A percentile compares a stretch with the other conserved stretches of the same genome.
phyloP scores from a whole-genome alignment of 2,329 filamentous ascomycete genomes.

The Coccinonectria pachysandricola region DNA sequence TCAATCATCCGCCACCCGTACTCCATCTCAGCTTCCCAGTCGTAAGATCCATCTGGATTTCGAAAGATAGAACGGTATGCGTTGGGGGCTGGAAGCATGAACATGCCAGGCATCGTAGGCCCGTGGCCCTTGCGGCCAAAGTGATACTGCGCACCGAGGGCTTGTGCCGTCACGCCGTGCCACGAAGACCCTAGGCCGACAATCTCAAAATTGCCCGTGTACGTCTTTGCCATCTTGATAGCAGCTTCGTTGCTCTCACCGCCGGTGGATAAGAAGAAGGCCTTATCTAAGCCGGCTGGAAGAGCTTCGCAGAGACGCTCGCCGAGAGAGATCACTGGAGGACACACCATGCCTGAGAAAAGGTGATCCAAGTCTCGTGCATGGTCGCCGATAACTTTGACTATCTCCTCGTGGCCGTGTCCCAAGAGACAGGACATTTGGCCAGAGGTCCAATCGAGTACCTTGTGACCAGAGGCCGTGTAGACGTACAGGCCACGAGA shows the following conservation, averaged over 20 bases:
- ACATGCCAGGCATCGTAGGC: constrained; percentile 43
- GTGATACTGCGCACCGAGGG: constrained; percentile 45
- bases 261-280: constrained; percentile 49
- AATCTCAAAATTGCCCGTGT: constrained; percentile 55
- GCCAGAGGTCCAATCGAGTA: constrained; percentile 50
- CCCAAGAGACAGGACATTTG: constrained; percentile 51
- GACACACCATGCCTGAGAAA: constrained; percentile 47
- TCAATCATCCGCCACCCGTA: constrained; percentile 53
- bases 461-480: constrained; percentile 31
- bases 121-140: constrained; percentile 40
- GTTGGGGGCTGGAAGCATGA: constrained; percentile 49
- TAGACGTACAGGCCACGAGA: constrained; percentile 36
- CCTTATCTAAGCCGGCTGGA: constrained; percentile 39
- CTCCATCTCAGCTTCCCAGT: constrained; percentile 51
- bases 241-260: constrained; percentile 51
- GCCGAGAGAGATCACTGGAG: constrained; percentile 45
- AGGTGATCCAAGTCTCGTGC: constrained; percentile 46
- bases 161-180: constrained; percentile 50
- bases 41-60: constrained; percentile 46
- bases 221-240: constrained; percentile 53
- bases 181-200: constrained; percentile 48
- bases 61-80: constrained; percentile 51
- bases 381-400: constrained; percentile 38
- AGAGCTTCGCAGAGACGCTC: constrained; percentile 39
- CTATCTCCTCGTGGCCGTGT: constrained; percentile 48